Percentiles rank a stretch among this genome's conserved stretches.
These are phyloP conservation scores for Galerina sulciceps DNA, from an alignment of 768 basidiomycete genomes.

Conservation along the genomic window DNA sequence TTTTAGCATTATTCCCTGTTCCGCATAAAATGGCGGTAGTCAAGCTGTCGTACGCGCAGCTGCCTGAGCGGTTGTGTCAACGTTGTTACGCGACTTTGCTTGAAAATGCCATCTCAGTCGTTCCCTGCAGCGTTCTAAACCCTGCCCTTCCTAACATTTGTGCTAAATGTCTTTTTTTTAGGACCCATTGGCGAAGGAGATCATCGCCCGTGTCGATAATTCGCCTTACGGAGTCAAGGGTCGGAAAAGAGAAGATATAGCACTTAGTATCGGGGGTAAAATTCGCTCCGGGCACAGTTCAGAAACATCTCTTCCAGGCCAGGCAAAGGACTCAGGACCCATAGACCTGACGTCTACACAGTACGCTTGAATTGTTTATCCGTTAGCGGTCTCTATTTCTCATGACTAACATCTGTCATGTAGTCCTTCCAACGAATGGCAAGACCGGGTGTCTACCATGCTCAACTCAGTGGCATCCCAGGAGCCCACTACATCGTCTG, in stretches of 20 bases:
- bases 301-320: slow-evolving; percentile 19
- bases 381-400: not conserved
- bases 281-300: slow-evolving; percentile 19
- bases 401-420: not conserved
- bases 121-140: not conserved
- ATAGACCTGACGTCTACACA: slow-evolving; percentile 63
- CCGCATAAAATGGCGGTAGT: not conserved
- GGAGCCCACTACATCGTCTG: not conserved
- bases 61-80: not conserved
- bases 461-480: slow-evolving; percentile 31
- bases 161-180: slow-evolving; percentile 32
- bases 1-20: not conserved
- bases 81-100: not conserved
- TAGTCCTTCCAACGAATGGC: slow-evolving; percentile 66
- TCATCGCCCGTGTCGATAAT: slow-evolving; percentile 80
- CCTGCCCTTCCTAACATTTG: not conserved
- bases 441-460: slow-evolving; percentile 63
- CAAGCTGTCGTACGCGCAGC: slow-evolving; percentile 4
- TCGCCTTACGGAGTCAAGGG: slow-evolving; percentile 80
- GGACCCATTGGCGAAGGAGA: slow-evolving; percentile 82
- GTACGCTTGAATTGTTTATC: slow-evolving; percentile 40
- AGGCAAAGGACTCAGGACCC: slow-evolving; percentile 26
- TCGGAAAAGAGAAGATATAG: slow-evolving; percentile 44
- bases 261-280: slow-evolving; percentile 22
- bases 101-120: not conserved